Evolutionary conservation across 257 asterid genomes (phyloP).

Genomic region (Echites panduratus): DNA sequence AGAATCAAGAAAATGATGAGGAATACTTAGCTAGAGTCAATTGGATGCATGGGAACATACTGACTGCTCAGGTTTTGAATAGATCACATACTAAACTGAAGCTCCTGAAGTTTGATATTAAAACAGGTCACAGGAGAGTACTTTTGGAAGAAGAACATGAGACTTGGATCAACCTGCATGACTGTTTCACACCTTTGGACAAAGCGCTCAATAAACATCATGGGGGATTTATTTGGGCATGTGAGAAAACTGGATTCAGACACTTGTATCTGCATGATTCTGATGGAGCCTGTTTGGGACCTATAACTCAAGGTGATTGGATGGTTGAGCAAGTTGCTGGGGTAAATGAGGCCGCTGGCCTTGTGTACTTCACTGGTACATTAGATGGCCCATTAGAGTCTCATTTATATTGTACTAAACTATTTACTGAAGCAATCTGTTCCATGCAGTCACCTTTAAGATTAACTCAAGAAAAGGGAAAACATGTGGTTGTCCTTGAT

Average conservation of each 20-base stretch:
- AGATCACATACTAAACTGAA: conserved; percentile 72
- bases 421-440: conserved; percentile 38
- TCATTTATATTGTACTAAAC: conserved; percentile 61
- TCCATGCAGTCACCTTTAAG: conserved; percentile 43
- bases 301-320: conserved; percentile 91
- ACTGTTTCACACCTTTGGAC: conserved; percentile 79
- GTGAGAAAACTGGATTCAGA: conserved; percentile 82
- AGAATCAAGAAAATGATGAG: conserved; percentile 33
- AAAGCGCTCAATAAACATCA: conserved; percentile 42
- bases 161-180: conserved; percentile 86
- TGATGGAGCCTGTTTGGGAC: conserved; percentile 67
- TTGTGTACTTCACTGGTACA: conserved; percentile 71
- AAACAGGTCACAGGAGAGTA: conserved; percentile 59
- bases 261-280: conserved; percentile 70
- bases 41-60: conserved; percentile 85
- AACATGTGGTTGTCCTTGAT: conserved; percentile 75
- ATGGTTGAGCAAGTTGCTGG: conserved; percentile 89
- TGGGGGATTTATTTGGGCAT: conserved; percentile 86
- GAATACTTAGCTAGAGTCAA: conserved; percentile 84
- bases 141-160: conserved; percentile 68
- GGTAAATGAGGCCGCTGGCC: conserved; percentile 69
- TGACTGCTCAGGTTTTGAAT: conserved; percentile 78
- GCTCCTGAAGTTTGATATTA: conserved; percentile 67
- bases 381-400: conserved; percentile 76
- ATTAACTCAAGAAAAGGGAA: conserved; percentile 77